Percentiles rank a stretch among this genome's conserved stretches.
phyloP scores from a whole-genome alignment of 495 filamentous ascomycete genomes.

The Acidiella bohemica region DNA sequence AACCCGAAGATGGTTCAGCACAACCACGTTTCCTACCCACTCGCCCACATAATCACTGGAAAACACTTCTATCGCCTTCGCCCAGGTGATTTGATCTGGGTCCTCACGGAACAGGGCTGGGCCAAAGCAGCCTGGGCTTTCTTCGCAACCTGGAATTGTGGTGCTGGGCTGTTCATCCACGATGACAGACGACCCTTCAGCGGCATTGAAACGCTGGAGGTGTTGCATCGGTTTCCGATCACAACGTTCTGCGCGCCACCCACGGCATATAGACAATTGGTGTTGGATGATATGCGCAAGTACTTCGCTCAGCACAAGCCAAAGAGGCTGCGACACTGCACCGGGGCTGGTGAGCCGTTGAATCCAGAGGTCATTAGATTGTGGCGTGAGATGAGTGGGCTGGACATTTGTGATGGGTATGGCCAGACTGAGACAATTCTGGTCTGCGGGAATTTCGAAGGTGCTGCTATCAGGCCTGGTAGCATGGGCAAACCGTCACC shows the following conservation, averaged over 20 bases:
- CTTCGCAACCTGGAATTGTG: slow-evolving; percentile 18
- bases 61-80: slow-evolving; percentile 16
- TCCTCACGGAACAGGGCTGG: slow-evolving; percentile 20
- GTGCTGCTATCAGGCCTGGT: slow-evolving; percentile 7
- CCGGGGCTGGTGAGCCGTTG: slow-evolving; percentile 18
- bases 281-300: slow-evolving; percentile 9
- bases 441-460: slow-evolving; percentile 18
- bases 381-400: slow-evolving; percentile 15
- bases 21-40: slow-evolving; percentile 3
- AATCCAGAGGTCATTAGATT: slow-evolving; percentile 16
- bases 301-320: slow-evolving; percentile 8
- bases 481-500: slow-evolving; percentile 17
- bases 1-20: slow-evolving; percentile 15
- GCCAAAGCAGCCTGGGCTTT: slow-evolving; percentile 21
- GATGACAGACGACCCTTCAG: slow-evolving; percentile 15
- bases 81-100: slow-evolving; percentile 11
- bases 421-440: slow-evolving; percentile 20
- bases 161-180: slow-evolving; percentile 17
- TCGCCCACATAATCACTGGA: slow-evolving; percentile 17
- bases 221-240: slow-evolving; percentile 16
- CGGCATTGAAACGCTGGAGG: not conserved
- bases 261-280: slow-evolving; percentile 19
- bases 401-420: slow-evolving; percentile 18
- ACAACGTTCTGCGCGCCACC: slow-evolving; percentile 19
- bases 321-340: slow-evolving; percentile 9